These are phyloP conservation scores for Paramecium pentaurelia DNA, from an alignment of 73 alveolate genomes.

Conservation along the genomic window DNA sequence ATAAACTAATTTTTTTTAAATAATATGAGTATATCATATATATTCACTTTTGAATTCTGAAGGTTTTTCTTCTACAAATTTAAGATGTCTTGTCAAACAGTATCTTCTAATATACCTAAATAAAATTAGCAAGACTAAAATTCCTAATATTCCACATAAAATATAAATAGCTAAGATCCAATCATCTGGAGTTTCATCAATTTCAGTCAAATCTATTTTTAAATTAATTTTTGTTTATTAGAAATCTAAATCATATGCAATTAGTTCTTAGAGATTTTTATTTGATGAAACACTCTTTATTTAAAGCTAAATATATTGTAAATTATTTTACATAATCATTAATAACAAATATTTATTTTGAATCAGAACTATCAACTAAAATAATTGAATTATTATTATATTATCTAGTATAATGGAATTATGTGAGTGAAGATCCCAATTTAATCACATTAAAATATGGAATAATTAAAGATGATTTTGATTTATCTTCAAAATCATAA, in stretches of 20 bases:
- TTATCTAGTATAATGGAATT: not conserved
- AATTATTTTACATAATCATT: not conserved
- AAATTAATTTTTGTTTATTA: not conserved
- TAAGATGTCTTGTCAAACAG: not conserved
- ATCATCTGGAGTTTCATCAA: not conserved
- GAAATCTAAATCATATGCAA: not conserved
- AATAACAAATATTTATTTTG: not conserved
- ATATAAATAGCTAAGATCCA: not conserved
- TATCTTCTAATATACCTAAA: not conserved
- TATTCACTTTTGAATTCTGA: slow-evolving; percentile 31
- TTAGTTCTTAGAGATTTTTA: not conserved
- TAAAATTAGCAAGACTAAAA: not conserved
- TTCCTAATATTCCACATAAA: not conserved
- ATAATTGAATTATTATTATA: not conserved
- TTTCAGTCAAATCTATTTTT: not conserved
- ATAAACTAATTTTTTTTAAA: too few relatives aligned
- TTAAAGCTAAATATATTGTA: not conserved
- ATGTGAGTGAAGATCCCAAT: not conserved
- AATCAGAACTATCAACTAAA: not conserved
- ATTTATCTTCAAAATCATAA: not conserved
- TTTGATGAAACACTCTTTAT: not conserved
- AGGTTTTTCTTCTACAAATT: not conserved
- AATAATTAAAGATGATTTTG: not conserved
- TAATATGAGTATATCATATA: not conserved
- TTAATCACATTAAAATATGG: not conserved